These are phyloP conservation scores for Dactylellina haptotyla DNA, from an alignment of 2,329 filamentous ascomycete genomes.

Conservation along the genomic window DNA sequence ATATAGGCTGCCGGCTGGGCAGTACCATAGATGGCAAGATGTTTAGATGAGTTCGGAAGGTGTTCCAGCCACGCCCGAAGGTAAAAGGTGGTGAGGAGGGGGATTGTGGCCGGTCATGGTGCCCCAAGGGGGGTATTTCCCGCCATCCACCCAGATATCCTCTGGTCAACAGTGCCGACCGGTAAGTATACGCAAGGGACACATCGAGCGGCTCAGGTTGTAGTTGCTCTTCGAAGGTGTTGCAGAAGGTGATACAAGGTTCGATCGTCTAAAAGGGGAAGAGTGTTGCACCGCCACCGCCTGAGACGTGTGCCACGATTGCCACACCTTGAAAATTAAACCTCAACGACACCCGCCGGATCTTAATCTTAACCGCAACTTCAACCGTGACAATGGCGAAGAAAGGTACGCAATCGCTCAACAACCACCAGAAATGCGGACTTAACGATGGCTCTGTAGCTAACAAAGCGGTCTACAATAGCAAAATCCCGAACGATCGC, in stretches of 20 bases:
- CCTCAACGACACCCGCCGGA: conserved; percentile 33
- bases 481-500: conserved; percentile 91
- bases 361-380: conserved; percentile 8
- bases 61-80: conserved; percentile 41
- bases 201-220: no score
- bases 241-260: conserved; percentile 34
- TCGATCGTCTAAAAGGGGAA: conserved; percentile 12
- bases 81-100: conserved; percentile 2
- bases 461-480: conserved; percentile 61
- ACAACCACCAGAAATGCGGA: background rate
- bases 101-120: conserved; percentile 3
- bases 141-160: background rate
- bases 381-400: conserved; percentile 54
- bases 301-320: conserved; percentile 14
- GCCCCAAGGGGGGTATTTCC: background rate
- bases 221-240: no score
- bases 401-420: conserved; percentile 35
- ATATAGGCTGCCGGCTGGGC: conserved; percentile 53
- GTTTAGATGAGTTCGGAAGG: conserved; percentile 42
- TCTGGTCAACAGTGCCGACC: background rate
- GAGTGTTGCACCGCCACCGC: conserved; percentile 41
- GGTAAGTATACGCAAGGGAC: no score
- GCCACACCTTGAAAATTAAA: conserved; percentile 49
- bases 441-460: background rate
- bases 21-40: conserved; percentile 48